These are phyloP conservation scores for Lithohypha guttulata DNA, from an alignment of 2,329 filamentous ascomycete species.

Conservation along the genomic window DNA sequence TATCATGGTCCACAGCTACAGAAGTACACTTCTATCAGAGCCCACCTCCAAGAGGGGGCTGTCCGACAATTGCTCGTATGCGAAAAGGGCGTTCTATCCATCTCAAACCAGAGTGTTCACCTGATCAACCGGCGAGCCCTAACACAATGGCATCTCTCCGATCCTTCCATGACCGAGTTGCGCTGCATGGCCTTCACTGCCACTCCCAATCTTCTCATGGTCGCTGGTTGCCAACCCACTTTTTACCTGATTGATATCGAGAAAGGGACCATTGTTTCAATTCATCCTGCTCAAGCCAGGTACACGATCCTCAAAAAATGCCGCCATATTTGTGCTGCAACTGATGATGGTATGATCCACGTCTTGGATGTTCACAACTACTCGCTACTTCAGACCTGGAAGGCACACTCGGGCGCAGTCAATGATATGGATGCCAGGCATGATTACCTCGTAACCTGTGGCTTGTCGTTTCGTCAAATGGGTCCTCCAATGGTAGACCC, in stretches of 20 bases:
- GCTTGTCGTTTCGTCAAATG: conserved; percentile 74
- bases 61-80: conserved; percentile 86
- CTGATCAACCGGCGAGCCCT: conserved; percentile 74
- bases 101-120: conserved; percentile 75
- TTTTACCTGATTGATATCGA: conserved; percentile 71
- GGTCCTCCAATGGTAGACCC: conserved; percentile 77
- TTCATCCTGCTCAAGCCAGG: conserved; percentile 60
- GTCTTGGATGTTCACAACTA: conserved; percentile 73
- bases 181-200: conserved; percentile 93
- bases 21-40: conserved; percentile 81
- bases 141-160: conserved; percentile 80
- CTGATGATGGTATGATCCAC: conserved; percentile 69
- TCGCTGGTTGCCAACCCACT: conserved; percentile 71
- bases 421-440: conserved; percentile 97
- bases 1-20: conserved; percentile 80
- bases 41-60: conserved; percentile 63
- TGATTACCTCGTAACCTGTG: conserved; percentile 90
- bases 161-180: conserved; percentile 69
- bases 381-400: conserved; percentile 73
- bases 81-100: conserved; percentile 77
- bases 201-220: conserved; percentile 72
- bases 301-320: conserved; percentile 87
- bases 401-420: conserved; percentile 76
- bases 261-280: conserved; percentile 61
- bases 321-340: conserved; percentile 85